A percentile compares a stretch with the other conserved stretches of the same genome.
phyloP scores from a whole-genome alignment of 768 basidiomycete genomes.

The Pleurotus giganteus region DNA sequence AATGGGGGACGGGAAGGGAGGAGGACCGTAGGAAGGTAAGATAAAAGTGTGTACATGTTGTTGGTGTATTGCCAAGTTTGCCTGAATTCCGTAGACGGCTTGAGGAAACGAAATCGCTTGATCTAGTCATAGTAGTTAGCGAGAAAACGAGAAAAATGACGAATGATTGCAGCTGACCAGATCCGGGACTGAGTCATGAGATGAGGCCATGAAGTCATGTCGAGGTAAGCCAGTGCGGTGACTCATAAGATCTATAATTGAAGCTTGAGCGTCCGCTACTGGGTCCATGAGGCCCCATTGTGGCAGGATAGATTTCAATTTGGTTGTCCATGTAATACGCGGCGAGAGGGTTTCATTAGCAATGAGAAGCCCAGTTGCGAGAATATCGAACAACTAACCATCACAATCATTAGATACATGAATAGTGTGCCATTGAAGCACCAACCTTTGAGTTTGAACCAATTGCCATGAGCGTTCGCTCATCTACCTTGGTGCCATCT shows the following conservation, averaged over 20 bases:
- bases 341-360: conserved; percentile 21
- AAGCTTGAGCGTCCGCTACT: conserved; percentile 15
- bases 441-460: conserved; percentile 23
- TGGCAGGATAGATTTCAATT: conserved; percentile 22
- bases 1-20: conserved; percentile 15
- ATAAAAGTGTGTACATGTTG: conserved; percentile 23
- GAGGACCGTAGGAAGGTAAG: conserved; percentile 20
- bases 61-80: conserved; percentile 25
- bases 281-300: conserved; percentile 23
- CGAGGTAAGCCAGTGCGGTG: conserved; percentile 26
- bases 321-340: conserved; percentile 21
- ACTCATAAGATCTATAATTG: conserved; percentile 25
- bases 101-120: conserved; percentile 16
- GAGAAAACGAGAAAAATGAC: background rate
- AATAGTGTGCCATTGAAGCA: background rate
- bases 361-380: conserved; percentile 24
- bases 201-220: conserved; percentile 13
- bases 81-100: conserved; percentile 24
- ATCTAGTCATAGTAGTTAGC: conserved; percentile 11
- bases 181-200: background rate
- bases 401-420: background rate
- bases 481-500: conserved; percentile 16
- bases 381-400: conserved; percentile 20
- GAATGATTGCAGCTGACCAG: background rate
- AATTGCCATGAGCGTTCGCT: conserved; percentile 18